These are phyloP conservation scores for Aspergillus carlsbadensis DNA, from an alignment of 495 filamentous ascomycete species.

Conservation along the genomic window DNA sequence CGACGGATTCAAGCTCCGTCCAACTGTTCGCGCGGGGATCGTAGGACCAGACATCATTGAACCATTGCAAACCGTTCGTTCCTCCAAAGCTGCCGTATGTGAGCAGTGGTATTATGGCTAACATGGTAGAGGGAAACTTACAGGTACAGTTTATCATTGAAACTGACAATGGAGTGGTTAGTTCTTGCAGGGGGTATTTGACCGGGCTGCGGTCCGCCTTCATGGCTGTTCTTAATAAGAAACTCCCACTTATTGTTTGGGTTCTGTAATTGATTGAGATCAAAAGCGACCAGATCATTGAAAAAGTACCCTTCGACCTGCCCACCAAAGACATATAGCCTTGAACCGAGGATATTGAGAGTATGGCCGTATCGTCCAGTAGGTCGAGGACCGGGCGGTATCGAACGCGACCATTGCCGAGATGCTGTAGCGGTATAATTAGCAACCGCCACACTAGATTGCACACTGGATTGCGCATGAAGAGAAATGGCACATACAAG, in stretches of 20 bases:
- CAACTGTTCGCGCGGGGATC: conserved; percentile 80
- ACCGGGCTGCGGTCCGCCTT: conserved; percentile 60
- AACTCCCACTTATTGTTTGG: conserved; percentile 91
- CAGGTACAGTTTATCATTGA: conserved; percentile 89
- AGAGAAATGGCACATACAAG: conserved; percentile 62
- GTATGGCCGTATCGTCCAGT: conserved; percentile 95
- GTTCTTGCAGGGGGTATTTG: conserved; percentile 88
- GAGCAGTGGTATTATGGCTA: not conserved
- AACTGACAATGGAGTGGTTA: conserved; percentile 92
- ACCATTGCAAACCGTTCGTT: conserved; percentile 92
- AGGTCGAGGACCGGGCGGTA: conserved; percentile 79
- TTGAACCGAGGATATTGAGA: conserved; percentile 91
- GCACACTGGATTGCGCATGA: conserved; percentile 5
- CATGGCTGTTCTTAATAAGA: conserved; percentile 73
- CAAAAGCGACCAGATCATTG: conserved; percentile 96
- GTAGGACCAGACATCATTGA: conserved; percentile 98
- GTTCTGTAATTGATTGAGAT: conserved; percentile 88
- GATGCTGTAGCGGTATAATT: conserved; percentile 60
- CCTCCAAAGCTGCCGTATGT: conserved; percentile 74
- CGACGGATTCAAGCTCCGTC: conserved; percentile 90
- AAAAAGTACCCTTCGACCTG: conserved; percentile 98
- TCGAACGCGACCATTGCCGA: conserved; percentile 93
- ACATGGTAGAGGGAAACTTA: conserved; percentile 44
- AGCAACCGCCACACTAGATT: not conserved
- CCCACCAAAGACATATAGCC: conserved; percentile 95